Percentiles rank a stretch among this genome's conserved stretches.
Evolutionary conservation across 2,329 filamentous ascomycete genomes (phyloP).

Genomic region (Ceratocystis cubensis): DNA sequence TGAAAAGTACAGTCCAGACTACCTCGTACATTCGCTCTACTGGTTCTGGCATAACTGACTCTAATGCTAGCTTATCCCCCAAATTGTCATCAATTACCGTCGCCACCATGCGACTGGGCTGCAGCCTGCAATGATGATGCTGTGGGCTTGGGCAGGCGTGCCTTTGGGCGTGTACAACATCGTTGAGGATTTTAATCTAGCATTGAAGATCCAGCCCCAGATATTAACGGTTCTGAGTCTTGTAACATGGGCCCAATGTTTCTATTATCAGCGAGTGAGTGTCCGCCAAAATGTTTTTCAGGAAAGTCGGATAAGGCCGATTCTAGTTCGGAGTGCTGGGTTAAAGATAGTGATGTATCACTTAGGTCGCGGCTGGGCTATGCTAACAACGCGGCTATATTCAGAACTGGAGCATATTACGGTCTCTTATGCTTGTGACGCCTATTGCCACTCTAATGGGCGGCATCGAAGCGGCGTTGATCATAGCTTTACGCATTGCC

Average conservation of each 20-base stretch:
- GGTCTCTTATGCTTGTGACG: constrained; percentile 37
- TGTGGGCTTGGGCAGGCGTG: constrained; percentile 56
- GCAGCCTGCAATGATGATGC: constrained; percentile 58
- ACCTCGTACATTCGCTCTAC: not conserved
- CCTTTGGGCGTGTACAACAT: constrained; percentile 46
- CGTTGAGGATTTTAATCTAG: constrained; percentile 32
- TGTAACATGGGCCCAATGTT: constrained; percentile 34
- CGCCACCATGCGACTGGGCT: constrained; percentile 53
- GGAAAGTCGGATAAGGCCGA: not conserved
- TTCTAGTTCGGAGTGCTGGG: not conserved
- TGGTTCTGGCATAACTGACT: not conserved
- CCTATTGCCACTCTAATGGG: constrained; percentile 45
- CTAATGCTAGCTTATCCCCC: constrained; percentile 45
- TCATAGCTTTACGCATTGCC: constrained; percentile 43
- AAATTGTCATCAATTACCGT: constrained; percentile 56
- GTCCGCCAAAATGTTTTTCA: not conserved
- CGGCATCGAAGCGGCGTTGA: constrained; percentile 44
- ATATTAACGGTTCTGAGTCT: constrained; percentile 34
- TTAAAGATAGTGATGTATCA: not conserved
- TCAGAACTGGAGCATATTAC: constrained; percentile 40
- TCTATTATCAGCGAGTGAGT: constrained; percentile 32
- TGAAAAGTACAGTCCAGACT: not conserved
- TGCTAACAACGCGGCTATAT: not conserved
- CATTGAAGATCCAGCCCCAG: constrained; percentile 34
- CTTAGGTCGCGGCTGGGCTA: too few species aligned